Evolutionary conservation across 108 stramenopile genomes (phyloP), one percentile per base, ranked within the genome.

Genomic region (Pseudonitzschia multiseries): DNA sequence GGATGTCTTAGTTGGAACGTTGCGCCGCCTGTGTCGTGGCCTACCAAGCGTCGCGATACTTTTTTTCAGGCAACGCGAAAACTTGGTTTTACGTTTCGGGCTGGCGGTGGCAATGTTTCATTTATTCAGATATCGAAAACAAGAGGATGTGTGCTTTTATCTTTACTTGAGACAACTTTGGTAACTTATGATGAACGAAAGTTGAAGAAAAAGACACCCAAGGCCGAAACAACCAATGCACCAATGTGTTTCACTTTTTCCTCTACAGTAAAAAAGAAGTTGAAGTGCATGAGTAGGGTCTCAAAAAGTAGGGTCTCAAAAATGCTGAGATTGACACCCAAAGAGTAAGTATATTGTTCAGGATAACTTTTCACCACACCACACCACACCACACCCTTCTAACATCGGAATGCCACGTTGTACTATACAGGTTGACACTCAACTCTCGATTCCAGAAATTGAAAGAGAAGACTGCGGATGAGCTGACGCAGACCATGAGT

Each of bases 51-150:
- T 33, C 66, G 86, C 22, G 46, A 57, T 20, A 77, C 65, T 13
- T 90, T 92, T 71, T 54, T 82, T 13, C 75, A 83, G 91, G 74
- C 79, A 10, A 80, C 81, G 9, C 57, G 59, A 28, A 41, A 64
- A 4, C 79, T 89, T 48, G 88, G 89, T 28, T 93, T 93, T 52
- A 66, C 80, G 12, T 69, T 83, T 26, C 83, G 87, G 28, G 68
- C 72, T 33, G 86, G 81, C 20, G 93, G 91, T 31, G 83, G 81
- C 26, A 54, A 73, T 9, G 76, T 75, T 28, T 42, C 66, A 18
- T 81, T 50, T 43, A 61, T 83, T 18, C 80, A 83, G 62, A 83
- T 81, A 21, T 46, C 72, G 15, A 69, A 71, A 66, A 48, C 72
- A 17, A 78, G 79, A 43, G 86, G 80, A 44, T 28, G 53, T 21